Conservation (phyloP, 1,284 basidiomycete species). For the Coniferiporia weirii region DNA sequence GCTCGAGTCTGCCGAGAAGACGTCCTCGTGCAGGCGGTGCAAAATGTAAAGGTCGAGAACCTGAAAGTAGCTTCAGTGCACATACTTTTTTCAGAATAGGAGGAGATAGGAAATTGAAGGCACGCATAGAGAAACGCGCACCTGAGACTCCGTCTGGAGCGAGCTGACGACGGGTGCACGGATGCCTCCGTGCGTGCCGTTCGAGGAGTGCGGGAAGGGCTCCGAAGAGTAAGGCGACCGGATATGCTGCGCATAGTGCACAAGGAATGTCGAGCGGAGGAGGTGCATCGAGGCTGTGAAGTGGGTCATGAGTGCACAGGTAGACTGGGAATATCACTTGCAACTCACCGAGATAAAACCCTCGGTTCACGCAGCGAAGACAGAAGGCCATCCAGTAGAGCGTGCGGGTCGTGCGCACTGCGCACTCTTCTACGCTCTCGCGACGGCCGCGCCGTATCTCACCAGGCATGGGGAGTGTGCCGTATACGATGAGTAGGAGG, state of each 20-base stretch:
- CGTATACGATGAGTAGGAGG: conserved; percentile 25
- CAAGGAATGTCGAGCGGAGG: conserved; percentile 26
- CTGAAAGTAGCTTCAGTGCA: neutral
- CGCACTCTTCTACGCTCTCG: neutral
- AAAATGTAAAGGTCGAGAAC: conserved; percentile 23
- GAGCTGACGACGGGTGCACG: conserved; percentile 15
- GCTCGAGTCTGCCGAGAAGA: conserved; percentile 20
- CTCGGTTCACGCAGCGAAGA: conserved; percentile 24
- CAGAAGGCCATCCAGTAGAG: conserved; percentile 27
- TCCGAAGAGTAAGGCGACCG: conserved; percentile 27
- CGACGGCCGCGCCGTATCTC: neutral
- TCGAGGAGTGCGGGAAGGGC: conserved; percentile 24
- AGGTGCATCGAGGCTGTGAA: conserved; percentile 26
- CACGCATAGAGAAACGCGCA: neutral
- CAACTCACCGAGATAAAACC: conserved; percentile 25
- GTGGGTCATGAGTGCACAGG: too few relatives aligned
- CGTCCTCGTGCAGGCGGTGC: conserved; percentile 21
- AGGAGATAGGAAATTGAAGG: neutral
- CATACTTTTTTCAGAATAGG: neutral
- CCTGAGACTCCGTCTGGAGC: conserved; percentile 20
- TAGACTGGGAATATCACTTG: neutral
- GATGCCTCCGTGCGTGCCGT: neutral
- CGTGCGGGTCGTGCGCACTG: conserved; percentile 10
- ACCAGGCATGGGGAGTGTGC: conserved; percentile 21
- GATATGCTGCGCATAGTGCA: conserved; percentile 23